phyloP scores from a whole-genome alignment of 768 basidiomycete species.

The Kwoniella pini region DNA sequence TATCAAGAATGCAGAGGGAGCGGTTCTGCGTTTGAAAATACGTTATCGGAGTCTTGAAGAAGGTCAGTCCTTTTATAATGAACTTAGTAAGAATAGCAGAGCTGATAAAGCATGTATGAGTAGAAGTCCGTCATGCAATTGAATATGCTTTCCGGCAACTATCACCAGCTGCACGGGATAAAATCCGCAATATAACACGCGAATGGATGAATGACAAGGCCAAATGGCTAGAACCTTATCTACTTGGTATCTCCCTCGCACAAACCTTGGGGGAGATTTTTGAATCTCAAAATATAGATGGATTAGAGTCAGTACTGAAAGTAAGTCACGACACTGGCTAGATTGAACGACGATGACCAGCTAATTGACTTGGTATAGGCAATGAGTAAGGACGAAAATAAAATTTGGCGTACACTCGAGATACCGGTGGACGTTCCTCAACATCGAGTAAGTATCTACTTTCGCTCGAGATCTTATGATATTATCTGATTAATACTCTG shows the following conservation, averaged over 20 bases:
- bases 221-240: slow-evolving; percentile 22
- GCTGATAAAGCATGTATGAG: not conserved
- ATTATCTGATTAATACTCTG: too few relatives aligned
- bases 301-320: slow-evolving; percentile 50
- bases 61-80: slow-evolving; percentile 59
- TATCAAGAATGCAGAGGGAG: slow-evolving; percentile 4
- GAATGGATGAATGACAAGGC: not conserved
- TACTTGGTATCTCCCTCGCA: slow-evolving; percentile 2
- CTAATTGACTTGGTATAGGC: slow-evolving; percentile 7
- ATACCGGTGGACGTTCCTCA: slow-evolving; percentile 83
- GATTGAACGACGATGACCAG: not conserved
- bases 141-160: not conserved
- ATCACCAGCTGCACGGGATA: not conserved
- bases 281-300: slow-evolving; percentile 49
- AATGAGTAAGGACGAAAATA: slow-evolving; percentile 20
- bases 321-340: slow-evolving; percentile 36
- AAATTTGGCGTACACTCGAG: slow-evolving; percentile 68
- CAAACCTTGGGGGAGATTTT: slow-evolving; percentile 19
- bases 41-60: slow-evolving; percentile 78
- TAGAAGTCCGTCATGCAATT: slow-evolving; percentile 6
- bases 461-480: not conserved
- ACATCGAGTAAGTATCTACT: slow-evolving; percentile 67
- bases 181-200: not conserved
- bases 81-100: not conserved
- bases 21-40: slow-evolving; percentile 60